Conservation (phyloP, 2,329 filamentous ascomycete genomes). For the Talaromyces islandicus region DNA sequence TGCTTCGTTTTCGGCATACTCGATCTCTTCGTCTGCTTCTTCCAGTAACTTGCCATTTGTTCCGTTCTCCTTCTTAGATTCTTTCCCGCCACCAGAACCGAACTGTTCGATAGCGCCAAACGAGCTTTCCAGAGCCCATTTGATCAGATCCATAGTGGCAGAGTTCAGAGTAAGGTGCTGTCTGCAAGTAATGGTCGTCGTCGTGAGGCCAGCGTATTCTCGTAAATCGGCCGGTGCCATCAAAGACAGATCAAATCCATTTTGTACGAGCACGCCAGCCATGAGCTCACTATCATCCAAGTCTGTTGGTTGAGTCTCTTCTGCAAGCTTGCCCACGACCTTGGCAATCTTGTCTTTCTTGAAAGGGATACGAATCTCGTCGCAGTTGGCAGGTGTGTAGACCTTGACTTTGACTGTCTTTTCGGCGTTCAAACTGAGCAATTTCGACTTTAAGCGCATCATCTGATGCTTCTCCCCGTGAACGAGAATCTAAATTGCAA, state of each 20-base stretch:
- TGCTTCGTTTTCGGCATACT: slow-evolving; percentile 28
- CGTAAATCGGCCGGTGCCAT: slow-evolving; percentile 96
- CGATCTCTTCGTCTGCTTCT: slow-evolving; percentile 41
- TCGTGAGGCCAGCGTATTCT: slow-evolving; percentile 95
- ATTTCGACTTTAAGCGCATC: slow-evolving; percentile 91
- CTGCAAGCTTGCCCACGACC: slow-evolving; percentile 88
- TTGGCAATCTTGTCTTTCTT: slow-evolving; percentile 92
- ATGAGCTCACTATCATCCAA: slow-evolving; percentile 57
- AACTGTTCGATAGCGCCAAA: slow-evolving; percentile 74
- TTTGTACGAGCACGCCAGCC: slow-evolving; percentile 88
- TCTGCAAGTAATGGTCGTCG: slow-evolving; percentile 87
- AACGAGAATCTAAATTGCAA: slow-evolving; percentile 69
- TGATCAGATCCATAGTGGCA: slow-evolving; percentile 83
- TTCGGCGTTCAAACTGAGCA: slow-evolving; percentile 82
- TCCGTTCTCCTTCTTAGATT: slow-evolving; percentile 19
- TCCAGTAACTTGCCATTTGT: slow-evolving; percentile 25
- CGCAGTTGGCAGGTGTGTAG: slow-evolving; percentile 88
- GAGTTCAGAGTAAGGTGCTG: slow-evolving; percentile 83
- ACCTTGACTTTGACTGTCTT: slow-evolving; percentile 82
- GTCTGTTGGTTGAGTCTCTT: slow-evolving; percentile 62
- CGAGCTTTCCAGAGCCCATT: slow-evolving; percentile 89
- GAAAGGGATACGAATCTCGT: slow-evolving; percentile 92
- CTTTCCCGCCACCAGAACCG: slow-evolving; percentile 17
- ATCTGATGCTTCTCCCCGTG: slow-evolving; percentile 98
- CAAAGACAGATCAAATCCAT: slow-evolving; percentile 92